A percentile compares a stretch with the other conserved stretches of the same genome.
phyloP scores from a whole-genome alignment of 805 yeast species.

The Candida boleticola region DNA sequence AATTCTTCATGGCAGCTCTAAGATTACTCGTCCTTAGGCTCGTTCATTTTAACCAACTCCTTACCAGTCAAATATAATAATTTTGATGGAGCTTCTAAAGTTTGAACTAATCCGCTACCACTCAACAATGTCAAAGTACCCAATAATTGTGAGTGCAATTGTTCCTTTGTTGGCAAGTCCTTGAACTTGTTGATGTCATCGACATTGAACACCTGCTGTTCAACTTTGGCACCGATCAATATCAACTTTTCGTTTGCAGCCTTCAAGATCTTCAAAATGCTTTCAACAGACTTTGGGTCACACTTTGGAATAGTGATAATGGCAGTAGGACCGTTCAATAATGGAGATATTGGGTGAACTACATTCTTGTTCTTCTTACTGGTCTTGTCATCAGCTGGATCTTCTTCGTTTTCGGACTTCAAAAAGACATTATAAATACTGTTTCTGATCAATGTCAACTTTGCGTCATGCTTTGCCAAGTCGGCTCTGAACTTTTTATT shows the following conservation, averaged over 20 bases:
- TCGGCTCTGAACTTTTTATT: slow-evolving; percentile 61
- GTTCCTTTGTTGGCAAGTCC: slow-evolving; percentile 66
- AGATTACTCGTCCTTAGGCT: not conserved
- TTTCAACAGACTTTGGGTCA: slow-evolving; percentile 67
- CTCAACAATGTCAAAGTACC: slow-evolving; percentile 81
- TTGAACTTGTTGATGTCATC: slow-evolving; percentile 61
- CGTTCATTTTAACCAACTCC: slow-evolving; percentile 36
- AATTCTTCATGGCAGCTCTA: not conserved
- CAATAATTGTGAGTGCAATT: slow-evolving; percentile 76
- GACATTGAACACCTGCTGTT: slow-evolving; percentile 52
- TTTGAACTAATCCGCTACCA: slow-evolving; percentile 85
- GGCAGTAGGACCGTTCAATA: slow-evolving; percentile 85
- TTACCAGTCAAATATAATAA: slow-evolving; percentile 68
- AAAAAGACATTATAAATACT: slow-evolving; percentile 72
- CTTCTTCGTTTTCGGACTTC: slow-evolving; percentile 62
- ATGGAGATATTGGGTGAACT: slow-evolving; percentile 65
- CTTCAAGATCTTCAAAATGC: slow-evolving; percentile 59
- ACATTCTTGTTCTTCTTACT: slow-evolving; percentile 39
- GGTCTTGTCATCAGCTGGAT: slow-evolving; percentile 69
- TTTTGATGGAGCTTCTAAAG: slow-evolving; percentile 69
- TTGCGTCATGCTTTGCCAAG: slow-evolving; percentile 64
- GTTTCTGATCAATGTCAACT: slow-evolving; percentile 65
- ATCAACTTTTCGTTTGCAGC: slow-evolving; percentile 70
- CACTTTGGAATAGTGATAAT: slow-evolving; percentile 64
- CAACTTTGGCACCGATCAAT: slow-evolving; percentile 83